Base-by-base conservation (phyloP, 805 yeast species). In the Lachancea fermentati region DNA sequence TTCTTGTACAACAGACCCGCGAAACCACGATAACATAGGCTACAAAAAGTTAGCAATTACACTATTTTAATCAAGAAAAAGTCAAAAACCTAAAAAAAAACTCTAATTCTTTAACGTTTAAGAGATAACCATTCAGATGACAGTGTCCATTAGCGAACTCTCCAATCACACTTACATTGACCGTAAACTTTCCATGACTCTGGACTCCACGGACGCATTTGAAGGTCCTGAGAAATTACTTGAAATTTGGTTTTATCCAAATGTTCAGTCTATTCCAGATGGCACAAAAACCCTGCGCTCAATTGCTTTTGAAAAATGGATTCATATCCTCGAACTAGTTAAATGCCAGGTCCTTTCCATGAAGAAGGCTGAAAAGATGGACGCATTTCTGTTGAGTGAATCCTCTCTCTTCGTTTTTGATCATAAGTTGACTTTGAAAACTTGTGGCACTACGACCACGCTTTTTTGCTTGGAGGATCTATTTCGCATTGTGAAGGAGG, bases 151-250 rank as follows among this genome's bases (percentile, higher is more conserved):
- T 43, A 49, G 58, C 39, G 64, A 55, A 37, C 33, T 58, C 19
- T 55, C 60, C 15, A 65, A 67, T 42, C 74, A 71, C 52, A 58
- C 73, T 15, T 79, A 72, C 57, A 78, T 87, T 52, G 89, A 89
- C 63, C 91, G 83, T 61, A 85, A 81, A 45, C 69, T 85, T 36
- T 81, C 95, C 6, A 80, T 79, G 33, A 73, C 76, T 45, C 69
- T 89, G 48, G 97, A 89, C 66, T 88, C 96, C 14, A 73, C 95
- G 11, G 83, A 79, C 57, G 96, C 97, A 2, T 91, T 91, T 59
- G 97, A 91, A 68, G 97, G 98, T 5, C 97, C 98, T 24, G 97
- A 91, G 63, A 93, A 91, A 63, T 70, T 91, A 42, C 69, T 93
- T 31, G 96, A 91, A 60, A 70, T 91, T 43, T 89, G 96, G 96